Conservation (phyloP, 2,329 filamentous ascomycete genomes). For the Celoporthe dispersa region DNA sequence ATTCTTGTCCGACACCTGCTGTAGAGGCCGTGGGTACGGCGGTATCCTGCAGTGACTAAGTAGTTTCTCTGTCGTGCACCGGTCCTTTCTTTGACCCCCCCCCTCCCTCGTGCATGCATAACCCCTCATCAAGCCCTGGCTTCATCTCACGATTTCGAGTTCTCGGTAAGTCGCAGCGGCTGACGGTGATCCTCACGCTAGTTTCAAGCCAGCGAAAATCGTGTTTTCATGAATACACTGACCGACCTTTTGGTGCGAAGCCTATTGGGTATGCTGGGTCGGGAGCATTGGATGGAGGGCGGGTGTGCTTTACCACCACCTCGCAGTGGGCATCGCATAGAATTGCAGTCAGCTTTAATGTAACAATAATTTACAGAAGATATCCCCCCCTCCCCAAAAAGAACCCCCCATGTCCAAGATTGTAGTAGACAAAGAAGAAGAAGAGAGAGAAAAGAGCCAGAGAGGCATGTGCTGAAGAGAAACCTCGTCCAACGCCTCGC, state of each 20-base stretch:
- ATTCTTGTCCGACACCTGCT: background rate
- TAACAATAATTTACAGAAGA: background rate
- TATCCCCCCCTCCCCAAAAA: too few species aligned
- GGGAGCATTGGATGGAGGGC: background rate
- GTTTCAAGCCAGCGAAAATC: background rate
- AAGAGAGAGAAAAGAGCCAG: background rate
- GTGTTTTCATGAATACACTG: background rate
- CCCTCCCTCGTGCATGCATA: background rate
- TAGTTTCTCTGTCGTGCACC: background rate
- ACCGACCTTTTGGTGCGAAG: background rate
- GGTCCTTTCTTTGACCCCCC: background rate
- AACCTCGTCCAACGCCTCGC: background rate
- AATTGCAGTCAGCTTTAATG: background rate
- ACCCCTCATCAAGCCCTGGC: background rate
- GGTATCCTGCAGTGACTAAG: background rate
- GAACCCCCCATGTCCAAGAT: background rate
- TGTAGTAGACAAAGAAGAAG: background rate
- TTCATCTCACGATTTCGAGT: background rate
- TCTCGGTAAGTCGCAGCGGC: background rate
- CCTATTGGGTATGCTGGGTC: background rate
- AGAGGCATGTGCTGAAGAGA: background rate
- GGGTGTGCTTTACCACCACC: background rate
- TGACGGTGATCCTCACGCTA: background rate
- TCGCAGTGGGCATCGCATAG: background rate
- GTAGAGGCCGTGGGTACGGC: background rate